A percentile compares a stretch with the other conserved stretches of the same genome.
phyloP scores from a whole-genome alignment of 2,329 filamentous ascomycete genomes.

The Diaporthe aspalathi region DNA sequence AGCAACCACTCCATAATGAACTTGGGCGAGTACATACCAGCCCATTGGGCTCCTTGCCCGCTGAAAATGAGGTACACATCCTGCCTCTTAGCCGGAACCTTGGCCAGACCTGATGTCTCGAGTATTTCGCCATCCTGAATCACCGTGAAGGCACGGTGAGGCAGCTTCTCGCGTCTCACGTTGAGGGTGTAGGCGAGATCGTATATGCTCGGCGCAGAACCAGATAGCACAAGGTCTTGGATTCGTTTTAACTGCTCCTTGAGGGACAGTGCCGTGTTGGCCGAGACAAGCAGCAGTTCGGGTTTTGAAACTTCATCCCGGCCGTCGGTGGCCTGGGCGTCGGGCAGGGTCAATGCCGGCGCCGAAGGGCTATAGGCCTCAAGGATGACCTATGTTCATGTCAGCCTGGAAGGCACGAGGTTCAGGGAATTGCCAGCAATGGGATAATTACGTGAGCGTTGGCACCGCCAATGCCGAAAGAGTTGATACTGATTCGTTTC shows the following conservation, averaged over 20 bases:
- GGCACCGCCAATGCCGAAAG: constrained; percentile 14
- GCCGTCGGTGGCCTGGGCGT: background rate
- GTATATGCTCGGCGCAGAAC: background rate
- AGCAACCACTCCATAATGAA: background rate
- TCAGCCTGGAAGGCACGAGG: background rate
- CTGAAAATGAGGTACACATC: background rate
- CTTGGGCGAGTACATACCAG: background rate
- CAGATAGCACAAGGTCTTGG: background rate
- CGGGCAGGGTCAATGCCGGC: background rate
- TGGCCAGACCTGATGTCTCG: background rate
- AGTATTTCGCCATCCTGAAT: background rate
- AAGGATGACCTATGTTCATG: background rate
- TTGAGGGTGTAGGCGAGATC: background rate
- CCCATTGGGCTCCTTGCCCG: background rate
- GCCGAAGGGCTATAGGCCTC: background rate
- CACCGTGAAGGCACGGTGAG: background rate
- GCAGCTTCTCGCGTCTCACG: background rate
- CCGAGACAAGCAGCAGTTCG: background rate
- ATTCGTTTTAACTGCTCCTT: background rate
- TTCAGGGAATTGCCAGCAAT: background rate
- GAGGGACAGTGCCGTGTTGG: background rate
- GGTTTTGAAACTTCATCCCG: background rate
- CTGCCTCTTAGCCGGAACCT: background rate
- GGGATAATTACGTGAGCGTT: background rate
- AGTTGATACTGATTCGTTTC: constrained; percentile 42